Evolutionary conservation across 164 flowering plant genomes (phyloP), one percentile per base, ranked within the genome.

Genomic region (Vitis cinerea): DNA sequence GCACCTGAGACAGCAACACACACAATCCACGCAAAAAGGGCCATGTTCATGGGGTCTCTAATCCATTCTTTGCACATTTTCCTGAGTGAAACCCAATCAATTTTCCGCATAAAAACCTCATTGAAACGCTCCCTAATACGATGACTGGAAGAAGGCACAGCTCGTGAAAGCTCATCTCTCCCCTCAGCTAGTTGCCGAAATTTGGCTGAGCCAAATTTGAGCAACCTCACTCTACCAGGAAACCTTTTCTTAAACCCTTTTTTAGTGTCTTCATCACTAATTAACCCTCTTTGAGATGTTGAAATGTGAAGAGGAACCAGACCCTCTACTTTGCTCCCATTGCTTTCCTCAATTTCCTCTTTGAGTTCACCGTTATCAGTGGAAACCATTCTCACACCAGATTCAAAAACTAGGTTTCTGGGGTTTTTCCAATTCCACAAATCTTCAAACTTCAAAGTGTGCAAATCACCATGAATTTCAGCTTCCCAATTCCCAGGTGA

Each of bases 1-100:
- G 96, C 95, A 63, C 97, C 97, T 0, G 96, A 91, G 57, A 93
- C 69, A 57, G 90, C 96, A 59, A 95, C 99, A 65, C 78, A 66
- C 1, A 59, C 11, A 50, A 88, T 86, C 99, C 99, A 95, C 14
- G 79, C 68, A 70, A 93, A 83, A 10, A 95, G 84, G 15, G 90
- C 96, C 76, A 93, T 71, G 74, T 95, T 95, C 83, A 91, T 71
- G 6, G 99, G 98, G 61, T 90, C 65, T 57, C 79, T 79, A 51
- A 95, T 75, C 98, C 99, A 93, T 70, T 86, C 85, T 67, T 80
- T 90, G 82, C 82, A 15, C 17, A 83, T 66, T 59, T 81, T 80
- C 79, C 37, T 30, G 10, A 91, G 70, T 30, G 83, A 75, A 53
- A 48, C 78, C 90, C 94, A 91, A 69, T 85, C 83, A 19, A 90